Evolutionary conservation across 192 early-diverging fungal species (phyloP).

Genomic region (Coemansia sp.): DNA sequence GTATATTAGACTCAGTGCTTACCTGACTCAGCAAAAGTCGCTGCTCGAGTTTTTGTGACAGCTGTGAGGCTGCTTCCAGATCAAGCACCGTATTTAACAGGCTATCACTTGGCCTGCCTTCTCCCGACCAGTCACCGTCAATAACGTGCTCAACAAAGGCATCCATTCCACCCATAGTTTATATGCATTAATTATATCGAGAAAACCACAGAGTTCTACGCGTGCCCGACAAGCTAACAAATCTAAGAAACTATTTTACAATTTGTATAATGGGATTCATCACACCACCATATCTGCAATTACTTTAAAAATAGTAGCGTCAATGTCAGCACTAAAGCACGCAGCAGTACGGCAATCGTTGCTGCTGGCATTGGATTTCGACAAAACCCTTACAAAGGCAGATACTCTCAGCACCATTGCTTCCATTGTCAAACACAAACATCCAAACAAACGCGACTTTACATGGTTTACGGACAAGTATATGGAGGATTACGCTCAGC

Average conservation of each 20-base stretch:
- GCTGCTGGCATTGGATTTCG: slow-evolving; percentile 42
- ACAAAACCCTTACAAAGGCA: slow-evolving; percentile 39
- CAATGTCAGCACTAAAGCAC: neutral
- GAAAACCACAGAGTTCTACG: neutral
- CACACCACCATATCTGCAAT: neutral
- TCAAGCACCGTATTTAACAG: neutral
- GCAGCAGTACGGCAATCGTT: neutral
- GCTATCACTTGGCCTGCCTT: neutral
- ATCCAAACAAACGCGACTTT: slow-evolving; percentile 19
- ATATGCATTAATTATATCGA: neutral
- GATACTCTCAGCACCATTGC: slow-evolving; percentile 38
- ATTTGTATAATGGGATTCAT: slow-evolving; percentile 2
- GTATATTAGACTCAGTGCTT: neutral
- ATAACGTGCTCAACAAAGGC: neutral
- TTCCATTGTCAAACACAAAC: slow-evolving; percentile 9
- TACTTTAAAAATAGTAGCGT: neutral
- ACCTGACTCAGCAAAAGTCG: neutral
- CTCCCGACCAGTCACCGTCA: neutral
- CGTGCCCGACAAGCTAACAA: neutral
- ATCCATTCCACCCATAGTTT: neutral
- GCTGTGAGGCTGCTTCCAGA: neutral
- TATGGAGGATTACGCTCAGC: slow-evolving; percentile 17
- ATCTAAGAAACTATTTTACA: neutral
- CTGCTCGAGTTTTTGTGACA: slow-evolving; percentile 4
- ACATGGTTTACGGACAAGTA: slow-evolving; percentile 26